Percentiles rank a stretch among this genome's conserved stretches.
These are phyloP conservation scores for Boechera divaricarpa DNA, from an alignment of 345 rosid species.

Conservation along the genomic window DNA sequence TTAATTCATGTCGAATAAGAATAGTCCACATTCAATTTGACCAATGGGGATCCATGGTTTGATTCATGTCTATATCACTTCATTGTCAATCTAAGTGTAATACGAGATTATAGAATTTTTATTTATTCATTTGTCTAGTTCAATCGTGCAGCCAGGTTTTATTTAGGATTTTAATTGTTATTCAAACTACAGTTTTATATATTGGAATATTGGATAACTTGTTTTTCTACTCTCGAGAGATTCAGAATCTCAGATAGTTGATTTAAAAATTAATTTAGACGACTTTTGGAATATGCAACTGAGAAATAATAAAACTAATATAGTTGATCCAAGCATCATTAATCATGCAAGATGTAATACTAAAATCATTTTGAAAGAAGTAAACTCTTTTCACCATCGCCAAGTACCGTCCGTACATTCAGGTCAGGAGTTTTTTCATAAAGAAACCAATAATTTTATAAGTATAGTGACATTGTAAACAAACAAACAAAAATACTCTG, in stretches of 20 bases:
- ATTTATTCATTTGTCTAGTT: background rate
- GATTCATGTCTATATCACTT: conserved; percentile 30
- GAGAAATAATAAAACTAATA: background rate
- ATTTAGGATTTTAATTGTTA: background rate
- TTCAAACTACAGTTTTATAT: background rate
- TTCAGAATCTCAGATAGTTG: conserved; percentile 18
- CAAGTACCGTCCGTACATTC: conserved; percentile 17
- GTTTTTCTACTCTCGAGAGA: conserved; percentile 14
- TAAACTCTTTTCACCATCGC: conserved; percentile 35
- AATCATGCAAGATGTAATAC: conserved; percentile 35
- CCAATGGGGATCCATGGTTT: conserved; percentile 34
- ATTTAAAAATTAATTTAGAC: conserved; percentile 38
- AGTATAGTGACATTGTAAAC: background rate
- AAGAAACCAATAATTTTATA: background rate
- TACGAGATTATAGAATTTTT: background rate
- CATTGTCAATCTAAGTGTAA: conserved; percentile 21
- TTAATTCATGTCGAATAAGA: conserved; percentile 23
- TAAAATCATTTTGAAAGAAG: conserved; percentile 14
- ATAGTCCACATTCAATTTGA: conserved; percentile 25
- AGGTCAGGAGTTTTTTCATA: background rate
- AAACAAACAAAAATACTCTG: background rate
- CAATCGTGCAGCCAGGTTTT: conserved; percentile 41
- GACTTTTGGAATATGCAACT: conserved; percentile 47
- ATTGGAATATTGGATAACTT: conserved; percentile 11
- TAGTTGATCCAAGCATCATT: conserved; percentile 20